Evolutionary conservation across 345 rosid species (phyloP).

Genomic region (Citrus sp.): DNA sequence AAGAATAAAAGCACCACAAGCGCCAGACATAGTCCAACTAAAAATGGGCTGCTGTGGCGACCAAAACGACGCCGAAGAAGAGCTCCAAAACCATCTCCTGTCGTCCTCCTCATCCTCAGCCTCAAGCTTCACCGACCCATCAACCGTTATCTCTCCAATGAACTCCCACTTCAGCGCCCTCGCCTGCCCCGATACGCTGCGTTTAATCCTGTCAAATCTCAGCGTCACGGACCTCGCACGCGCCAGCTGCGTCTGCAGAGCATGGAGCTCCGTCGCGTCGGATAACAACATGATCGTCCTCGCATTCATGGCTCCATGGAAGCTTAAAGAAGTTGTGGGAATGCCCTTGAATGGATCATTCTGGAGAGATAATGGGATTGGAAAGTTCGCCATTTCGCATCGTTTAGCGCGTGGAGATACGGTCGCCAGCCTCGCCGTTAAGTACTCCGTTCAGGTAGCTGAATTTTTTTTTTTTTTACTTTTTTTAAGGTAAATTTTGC

Average conservation of each 20-base stretch:
- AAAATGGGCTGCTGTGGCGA: slow-evolving; percentile 53
- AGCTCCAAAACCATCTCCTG: slow-evolving; percentile 14
- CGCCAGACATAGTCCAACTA: background rate
- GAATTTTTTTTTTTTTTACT: background rate
- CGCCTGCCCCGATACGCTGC: slow-evolving; percentile 56
- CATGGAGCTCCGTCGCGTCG: slow-evolving; percentile 57
- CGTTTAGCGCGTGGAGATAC: slow-evolving; percentile 58
- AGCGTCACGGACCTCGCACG: slow-evolving; percentile 64
- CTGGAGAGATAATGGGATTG: slow-evolving; percentile 76
- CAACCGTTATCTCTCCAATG: slow-evolving; percentile 43
- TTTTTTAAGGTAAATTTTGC: background rate
- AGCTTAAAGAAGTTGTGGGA: slow-evolving; percentile 58
- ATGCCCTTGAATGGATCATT: slow-evolving; percentile 48
- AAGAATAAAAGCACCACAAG: background rate
- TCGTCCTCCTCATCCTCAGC: slow-evolving; percentile 9
- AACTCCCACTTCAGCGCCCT: slow-evolving; percentile 57
- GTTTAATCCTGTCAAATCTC: slow-evolving; percentile 57
- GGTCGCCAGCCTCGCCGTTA: slow-evolving; percentile 77
- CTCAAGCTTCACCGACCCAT: background rate
- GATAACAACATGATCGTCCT: slow-evolving; percentile 42
- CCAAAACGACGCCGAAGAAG: slow-evolving; percentile 31
- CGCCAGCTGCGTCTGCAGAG: slow-evolving; percentile 74
- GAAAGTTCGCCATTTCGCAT: slow-evolving; percentile 79
- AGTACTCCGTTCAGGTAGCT: slow-evolving; percentile 83
- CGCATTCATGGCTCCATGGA: slow-evolving; percentile 68